Evolutionary conservation across 2,329 filamentous ascomycete genomes (phyloP).

Genomic region (Hirsutella minnesotensis): DNA sequence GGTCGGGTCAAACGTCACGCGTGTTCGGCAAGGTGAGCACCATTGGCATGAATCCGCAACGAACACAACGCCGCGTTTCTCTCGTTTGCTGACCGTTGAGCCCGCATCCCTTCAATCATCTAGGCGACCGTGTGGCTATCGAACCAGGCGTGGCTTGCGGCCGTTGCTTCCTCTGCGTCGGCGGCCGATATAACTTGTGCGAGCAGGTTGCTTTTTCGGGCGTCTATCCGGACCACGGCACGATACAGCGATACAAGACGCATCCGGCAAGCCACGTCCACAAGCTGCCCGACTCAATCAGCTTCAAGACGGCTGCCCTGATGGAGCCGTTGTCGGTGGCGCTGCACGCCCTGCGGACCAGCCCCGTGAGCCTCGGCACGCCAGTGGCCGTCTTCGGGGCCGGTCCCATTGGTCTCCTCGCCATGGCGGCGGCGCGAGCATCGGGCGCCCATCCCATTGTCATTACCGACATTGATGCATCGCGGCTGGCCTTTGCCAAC

Average conservation of each 20-base stretch:
- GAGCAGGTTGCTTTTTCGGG: slow-evolving; percentile 49
- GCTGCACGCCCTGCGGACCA: slow-evolving; percentile 45
- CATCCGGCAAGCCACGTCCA: slow-evolving; percentile 50
- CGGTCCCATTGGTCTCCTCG: slow-evolving; percentile 50
- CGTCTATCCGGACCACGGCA: slow-evolving; percentile 48
- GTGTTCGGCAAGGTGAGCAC: slow-evolving; percentile 31
- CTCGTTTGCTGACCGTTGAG: background rate
- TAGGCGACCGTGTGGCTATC: slow-evolving; percentile 52
- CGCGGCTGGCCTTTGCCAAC: slow-evolving; percentile 44
- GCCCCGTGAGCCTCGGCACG: slow-evolving; percentile 40
- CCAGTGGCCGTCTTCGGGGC: slow-evolving; percentile 48
- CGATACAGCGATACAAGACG: slow-evolving; percentile 48
- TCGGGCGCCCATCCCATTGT: slow-evolving; percentile 52
- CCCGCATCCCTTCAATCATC: background rate
- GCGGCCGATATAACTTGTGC: slow-evolving; percentile 53
- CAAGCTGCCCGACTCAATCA: slow-evolving; percentile 43
- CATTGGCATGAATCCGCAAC: no score
- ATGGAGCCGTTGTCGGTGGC: slow-evolving; percentile 54
- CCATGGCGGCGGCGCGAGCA: slow-evolving; percentile 44
- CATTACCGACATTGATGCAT: slow-evolving; percentile 49
- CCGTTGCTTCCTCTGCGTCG: slow-evolving; percentile 44
- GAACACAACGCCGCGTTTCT: no score
- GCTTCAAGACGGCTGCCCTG: slow-evolving; percentile 47
- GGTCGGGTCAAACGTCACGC: slow-evolving; percentile 40
- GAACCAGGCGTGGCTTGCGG: slow-evolving; percentile 56